These are phyloP conservation scores for Tolypocladium tundrense DNA, from an alignment of 2,329 filamentous ascomycete genomes.

Conservation along the genomic window DNA sequence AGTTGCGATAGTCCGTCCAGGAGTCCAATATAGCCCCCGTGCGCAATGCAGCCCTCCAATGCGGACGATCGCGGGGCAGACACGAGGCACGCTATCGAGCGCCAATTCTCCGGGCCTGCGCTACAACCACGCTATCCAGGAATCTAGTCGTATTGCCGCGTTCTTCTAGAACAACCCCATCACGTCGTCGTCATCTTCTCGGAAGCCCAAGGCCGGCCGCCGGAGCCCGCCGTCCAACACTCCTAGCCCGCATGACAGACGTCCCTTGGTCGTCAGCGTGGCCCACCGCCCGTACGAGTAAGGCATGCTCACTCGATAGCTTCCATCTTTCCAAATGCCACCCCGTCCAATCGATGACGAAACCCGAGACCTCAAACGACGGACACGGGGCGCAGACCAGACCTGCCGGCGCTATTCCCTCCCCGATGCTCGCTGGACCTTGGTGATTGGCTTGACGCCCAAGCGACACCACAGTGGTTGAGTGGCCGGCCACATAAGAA, in stretches of 20 bases:
- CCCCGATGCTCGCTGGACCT: background rate
- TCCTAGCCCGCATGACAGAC: background rate
- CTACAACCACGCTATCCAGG: background rate
- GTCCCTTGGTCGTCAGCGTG: background rate
- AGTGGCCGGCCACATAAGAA: too few relatives aligned
- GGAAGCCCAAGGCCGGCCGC: background rate
- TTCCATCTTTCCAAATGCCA: background rate
- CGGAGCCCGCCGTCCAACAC: background rate
- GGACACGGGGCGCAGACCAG: background rate
- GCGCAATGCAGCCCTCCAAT: background rate
- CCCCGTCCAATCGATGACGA: background rate
- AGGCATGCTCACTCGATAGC: background rate
- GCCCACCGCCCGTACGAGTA: background rate
- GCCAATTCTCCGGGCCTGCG: background rate
- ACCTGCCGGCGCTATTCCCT: background rate
- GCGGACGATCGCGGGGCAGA: background rate
- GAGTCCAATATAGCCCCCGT: background rate
- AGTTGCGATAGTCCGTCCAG: background rate
- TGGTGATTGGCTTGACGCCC: background rate
- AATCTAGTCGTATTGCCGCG: background rate
- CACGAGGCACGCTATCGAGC: background rate
- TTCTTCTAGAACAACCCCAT: background rate
- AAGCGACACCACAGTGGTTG: too few relatives aligned
- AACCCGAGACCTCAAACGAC: background rate
- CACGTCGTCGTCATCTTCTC: background rate